Conservation (phyloP, 352 stramenopile genomes). For the Phytophthora constricta region DNA sequence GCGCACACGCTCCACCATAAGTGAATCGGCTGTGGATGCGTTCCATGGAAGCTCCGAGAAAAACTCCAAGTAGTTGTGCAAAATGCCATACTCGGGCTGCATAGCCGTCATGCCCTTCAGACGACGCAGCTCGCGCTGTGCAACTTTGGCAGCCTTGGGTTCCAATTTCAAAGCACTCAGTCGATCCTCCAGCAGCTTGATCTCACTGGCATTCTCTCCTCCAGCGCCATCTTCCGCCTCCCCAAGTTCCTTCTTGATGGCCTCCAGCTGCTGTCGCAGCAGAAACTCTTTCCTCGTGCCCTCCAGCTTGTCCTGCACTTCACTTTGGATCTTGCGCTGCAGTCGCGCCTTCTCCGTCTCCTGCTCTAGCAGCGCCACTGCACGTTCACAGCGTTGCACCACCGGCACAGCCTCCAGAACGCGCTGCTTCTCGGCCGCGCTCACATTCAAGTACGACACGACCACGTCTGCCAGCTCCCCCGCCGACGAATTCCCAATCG, state of each 20-base stretch:
- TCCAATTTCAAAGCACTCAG: slow-evolving; percentile 59
- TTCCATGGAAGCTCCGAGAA: slow-evolving; percentile 80
- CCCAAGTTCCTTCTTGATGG: slow-evolving; percentile 99
- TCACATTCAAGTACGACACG: slow-evolving; percentile 71
- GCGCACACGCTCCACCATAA: slow-evolving; percentile 61
- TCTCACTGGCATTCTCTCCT: slow-evolving; percentile 43
- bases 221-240: slow-evolving; percentile 48
- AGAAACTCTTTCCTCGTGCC: slow-evolving; percentile 92
- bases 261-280: slow-evolving; percentile 98
- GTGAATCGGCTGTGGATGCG: slow-evolving; percentile 56
- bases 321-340: slow-evolving; percentile 74
- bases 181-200: slow-evolving; percentile 68
- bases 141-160: slow-evolving; percentile 64
- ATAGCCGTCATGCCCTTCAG: slow-evolving; percentile 79
- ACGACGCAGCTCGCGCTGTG: slow-evolving; percentile 64
- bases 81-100: slow-evolving; percentile 79
- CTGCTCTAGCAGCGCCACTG: slow-evolving; percentile 54
- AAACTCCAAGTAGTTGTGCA: slow-evolving; percentile 87
- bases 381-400: slow-evolving; percentile 50
- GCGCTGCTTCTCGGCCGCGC: slow-evolving; percentile 58
- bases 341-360: slow-evolving; percentile 69
- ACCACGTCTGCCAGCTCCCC: slow-evolving; percentile 74
- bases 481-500: slow-evolving; percentile 64
- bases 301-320: slow-evolving; percentile 77
- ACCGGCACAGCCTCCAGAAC: slow-evolving; percentile 63